Percentiles rank a stretch among this genome's conserved stretches.
Conservation (phyloP, 306 rosid species). For the Quercus engelmannii region DNA sequence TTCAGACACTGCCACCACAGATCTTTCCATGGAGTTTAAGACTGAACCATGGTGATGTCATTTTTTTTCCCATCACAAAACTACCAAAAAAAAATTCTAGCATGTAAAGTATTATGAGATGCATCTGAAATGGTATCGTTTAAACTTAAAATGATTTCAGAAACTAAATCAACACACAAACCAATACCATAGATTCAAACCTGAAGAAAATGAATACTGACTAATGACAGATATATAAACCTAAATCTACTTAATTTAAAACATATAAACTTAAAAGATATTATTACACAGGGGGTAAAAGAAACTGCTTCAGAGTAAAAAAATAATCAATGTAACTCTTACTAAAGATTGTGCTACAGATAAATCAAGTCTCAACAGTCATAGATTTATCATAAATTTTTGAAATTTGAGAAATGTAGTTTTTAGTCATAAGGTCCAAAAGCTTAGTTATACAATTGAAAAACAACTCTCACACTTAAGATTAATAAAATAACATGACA, state of each 20-base stretch:
- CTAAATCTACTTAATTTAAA: neutral
- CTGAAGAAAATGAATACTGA: neutral
- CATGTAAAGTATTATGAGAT: neutral
- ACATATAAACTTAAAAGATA: neutral
- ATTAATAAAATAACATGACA: neutral
- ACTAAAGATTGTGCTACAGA: neutral
- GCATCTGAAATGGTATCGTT: neutral
- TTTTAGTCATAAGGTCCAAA: neutral
- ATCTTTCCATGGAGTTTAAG: neutral
- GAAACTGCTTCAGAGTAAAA: neutral
- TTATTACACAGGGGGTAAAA: neutral
- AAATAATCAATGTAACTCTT: neutral
- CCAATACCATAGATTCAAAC: neutral
- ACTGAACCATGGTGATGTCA: neutral
- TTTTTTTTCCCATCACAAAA: neutral
- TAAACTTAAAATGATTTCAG: neutral
- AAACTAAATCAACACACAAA: neutral
- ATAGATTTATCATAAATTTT: neutral
- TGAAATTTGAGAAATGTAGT: neutral
- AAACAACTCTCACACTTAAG: conserved; percentile 1
- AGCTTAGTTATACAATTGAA: neutral
- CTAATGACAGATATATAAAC: neutral
- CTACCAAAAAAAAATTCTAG: neutral
- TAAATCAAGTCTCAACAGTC: neutral
- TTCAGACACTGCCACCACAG: neutral